phyloP scores from a whole-genome alignment of 169 alveolate species.

The Ichthyophthirius multifiliis region DNA sequence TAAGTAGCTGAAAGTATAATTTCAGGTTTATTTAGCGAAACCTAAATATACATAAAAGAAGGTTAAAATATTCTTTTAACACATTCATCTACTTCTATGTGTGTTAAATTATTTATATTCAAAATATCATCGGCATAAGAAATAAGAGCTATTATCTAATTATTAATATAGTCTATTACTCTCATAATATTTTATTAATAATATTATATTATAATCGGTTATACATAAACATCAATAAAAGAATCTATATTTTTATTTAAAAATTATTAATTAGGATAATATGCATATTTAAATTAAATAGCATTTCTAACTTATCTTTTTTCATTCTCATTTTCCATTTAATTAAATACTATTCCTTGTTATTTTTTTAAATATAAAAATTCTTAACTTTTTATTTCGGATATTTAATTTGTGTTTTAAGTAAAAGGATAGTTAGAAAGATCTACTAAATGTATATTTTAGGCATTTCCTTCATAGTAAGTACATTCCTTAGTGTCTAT shows the following conservation, averaged over 20 bases:
- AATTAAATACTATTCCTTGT: too few relatives aligned
- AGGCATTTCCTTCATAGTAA: too few relatives aligned
- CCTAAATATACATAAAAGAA: not conserved
- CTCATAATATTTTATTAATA: slow-evolving; percentile 2
- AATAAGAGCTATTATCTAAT: not conserved
- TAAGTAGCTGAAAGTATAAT: not conserved
- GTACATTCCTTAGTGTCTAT: too few relatives aligned
- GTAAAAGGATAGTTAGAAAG: too few relatives aligned
- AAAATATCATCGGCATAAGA: not conserved
- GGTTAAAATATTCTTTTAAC: not conserved
- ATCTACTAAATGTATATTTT: too few relatives aligned
- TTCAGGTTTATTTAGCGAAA: not conserved
- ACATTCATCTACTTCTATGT: not conserved
- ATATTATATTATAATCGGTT: not conserved
- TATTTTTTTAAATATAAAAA: too few relatives aligned
- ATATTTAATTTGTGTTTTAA: too few relatives aligned
- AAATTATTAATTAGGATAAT: too few relatives aligned
- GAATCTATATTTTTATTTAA: not conserved
- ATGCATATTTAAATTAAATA: too few relatives aligned
- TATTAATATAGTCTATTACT: not conserved
- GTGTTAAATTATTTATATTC: not conserved
- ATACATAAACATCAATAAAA: not conserved
- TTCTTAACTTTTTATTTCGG: too few relatives aligned
- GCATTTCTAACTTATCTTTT: too few relatives aligned
- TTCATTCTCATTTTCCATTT: too few relatives aligned